Evolutionary conservation across 2,329 filamentous ascomycete genomes (phyloP).

Genomic region (Penicillium sp.): DNA sequence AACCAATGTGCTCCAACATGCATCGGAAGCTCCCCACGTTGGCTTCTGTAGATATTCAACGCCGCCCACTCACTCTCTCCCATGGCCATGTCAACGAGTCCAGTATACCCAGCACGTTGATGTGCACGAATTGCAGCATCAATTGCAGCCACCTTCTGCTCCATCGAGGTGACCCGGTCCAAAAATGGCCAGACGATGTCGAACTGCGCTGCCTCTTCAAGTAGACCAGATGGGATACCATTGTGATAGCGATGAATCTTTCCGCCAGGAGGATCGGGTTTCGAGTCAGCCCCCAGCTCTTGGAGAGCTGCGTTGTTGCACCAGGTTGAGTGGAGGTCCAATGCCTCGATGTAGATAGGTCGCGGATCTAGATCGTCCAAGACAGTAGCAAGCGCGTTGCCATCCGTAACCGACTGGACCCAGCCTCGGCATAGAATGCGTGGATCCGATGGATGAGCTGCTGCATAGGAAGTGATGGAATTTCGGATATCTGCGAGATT

Average conservation of each 20-base stretch:
- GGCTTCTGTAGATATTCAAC: slow-evolving; percentile 34
- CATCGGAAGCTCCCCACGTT: slow-evolving; percentile 32
- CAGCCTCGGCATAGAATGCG: slow-evolving; percentile 48
- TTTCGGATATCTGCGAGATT: slow-evolving; percentile 42
- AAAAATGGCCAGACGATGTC: slow-evolving; percentile 49
- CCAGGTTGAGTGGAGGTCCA: slow-evolving; percentile 51
- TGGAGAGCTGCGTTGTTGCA: slow-evolving; percentile 47
- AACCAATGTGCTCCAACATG: slow-evolving; percentile 49
- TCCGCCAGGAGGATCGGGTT: slow-evolving; percentile 44
- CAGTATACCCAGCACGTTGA: slow-evolving; percentile 46
- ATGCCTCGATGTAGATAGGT: slow-evolving; percentile 50
- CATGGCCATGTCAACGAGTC: slow-evolving; percentile 52
- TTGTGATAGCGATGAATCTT: slow-evolving; percentile 42
- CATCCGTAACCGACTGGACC: slow-evolving; percentile 48
- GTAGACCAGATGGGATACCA: slow-evolving; percentile 43
- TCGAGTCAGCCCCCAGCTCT: slow-evolving; percentile 42
- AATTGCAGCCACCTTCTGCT: slow-evolving; percentile 43
- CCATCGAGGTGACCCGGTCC: slow-evolving; percentile 37
- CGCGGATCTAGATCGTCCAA: slow-evolving; percentile 48
- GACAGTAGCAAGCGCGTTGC: slow-evolving; percentile 41
- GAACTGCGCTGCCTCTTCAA: slow-evolving; percentile 46
- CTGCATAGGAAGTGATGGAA: slow-evolving; percentile 39
- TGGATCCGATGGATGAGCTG: slow-evolving; percentile 33
- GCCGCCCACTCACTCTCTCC: slow-evolving; percentile 48
- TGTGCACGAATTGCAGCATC: slow-evolving; percentile 44